A percentile compares a stretch with the other conserved stretches of the same genome.
Evolutionary conservation across 176 grass and related monocot species (phyloP).

Genomic region (Rhynchospora tenuis): DNA sequence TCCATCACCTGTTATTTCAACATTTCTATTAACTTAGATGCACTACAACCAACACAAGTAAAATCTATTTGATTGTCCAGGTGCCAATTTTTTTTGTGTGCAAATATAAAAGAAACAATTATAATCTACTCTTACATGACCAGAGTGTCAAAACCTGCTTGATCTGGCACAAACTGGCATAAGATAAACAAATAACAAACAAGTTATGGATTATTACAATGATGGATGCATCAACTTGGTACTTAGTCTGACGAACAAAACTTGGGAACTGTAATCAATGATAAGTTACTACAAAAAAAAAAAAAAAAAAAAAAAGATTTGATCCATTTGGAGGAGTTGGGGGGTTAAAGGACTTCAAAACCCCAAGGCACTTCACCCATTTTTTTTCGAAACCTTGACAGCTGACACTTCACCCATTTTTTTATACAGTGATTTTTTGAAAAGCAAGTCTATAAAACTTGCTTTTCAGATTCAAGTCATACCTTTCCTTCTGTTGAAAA

Average conservation of each 20-base stretch:
- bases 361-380: background rate
- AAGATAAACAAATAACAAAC: constrained; percentile 1
- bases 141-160: constrained; percentile 12
- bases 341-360: background rate
- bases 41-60: background rate
- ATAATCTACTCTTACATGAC: background rate
- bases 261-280: background rate
- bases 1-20: constrained; percentile 44
- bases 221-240: background rate
- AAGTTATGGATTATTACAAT: background rate
- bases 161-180: constrained; percentile 13
- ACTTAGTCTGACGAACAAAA: background rate
- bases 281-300: background rate
- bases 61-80: background rate
- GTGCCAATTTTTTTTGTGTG: background rate
- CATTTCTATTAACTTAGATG: background rate
- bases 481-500: constrained; percentile 42
- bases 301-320: background rate
- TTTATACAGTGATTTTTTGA: background rate
- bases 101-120: background rate
- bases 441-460: background rate
- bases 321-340: too few species aligned
- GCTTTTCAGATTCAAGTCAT: background rate
- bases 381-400: too few species aligned
- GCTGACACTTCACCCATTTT: background rate